phyloP scores from a whole-genome alignment of 495 filamentous ascomycete species.

The Aspergillus saccharolyticus region DNA sequence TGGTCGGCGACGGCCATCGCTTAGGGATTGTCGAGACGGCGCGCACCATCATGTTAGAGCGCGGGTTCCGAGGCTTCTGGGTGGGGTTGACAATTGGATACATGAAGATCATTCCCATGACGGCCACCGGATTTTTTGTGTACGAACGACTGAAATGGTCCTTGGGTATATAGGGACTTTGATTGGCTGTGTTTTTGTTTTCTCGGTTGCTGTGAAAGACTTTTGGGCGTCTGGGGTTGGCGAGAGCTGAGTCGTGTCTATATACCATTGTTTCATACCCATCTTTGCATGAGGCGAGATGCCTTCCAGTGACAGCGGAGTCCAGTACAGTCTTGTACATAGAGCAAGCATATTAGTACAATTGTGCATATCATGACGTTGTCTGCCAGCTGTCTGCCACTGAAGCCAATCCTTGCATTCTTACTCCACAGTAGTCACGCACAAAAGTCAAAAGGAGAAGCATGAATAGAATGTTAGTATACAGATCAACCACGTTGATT shows the following conservation, averaged over 20 bases:
- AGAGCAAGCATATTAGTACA: slow-evolving; percentile 6
- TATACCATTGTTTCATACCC: slow-evolving; percentile 16
- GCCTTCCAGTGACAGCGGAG: too few species aligned
- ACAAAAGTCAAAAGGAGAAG: too few species aligned
- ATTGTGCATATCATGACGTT: too few species aligned
- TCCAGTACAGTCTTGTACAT: slow-evolving; percentile 16
- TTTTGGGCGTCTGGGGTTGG: background rate
- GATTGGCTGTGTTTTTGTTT: slow-evolving; percentile 1
- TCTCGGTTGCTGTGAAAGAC: background rate
- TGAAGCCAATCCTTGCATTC: too few species aligned
- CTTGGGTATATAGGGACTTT: slow-evolving; percentile 53
- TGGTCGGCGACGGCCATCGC: slow-evolving; percentile 80
- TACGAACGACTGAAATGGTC: slow-evolving; percentile 79
- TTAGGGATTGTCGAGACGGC: slow-evolving; percentile 76
- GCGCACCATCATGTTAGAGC: slow-evolving; percentile 64
- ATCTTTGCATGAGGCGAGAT: slow-evolving; percentile 11
- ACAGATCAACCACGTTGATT: too few species aligned
- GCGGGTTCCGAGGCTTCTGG: slow-evolving; percentile 79
- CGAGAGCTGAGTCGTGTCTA: background rate
- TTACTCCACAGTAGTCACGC: too few species aligned
- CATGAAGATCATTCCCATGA: slow-evolving; percentile 88
- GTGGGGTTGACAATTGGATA: slow-evolving; percentile 94
- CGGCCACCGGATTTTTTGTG: slow-evolving; percentile 67
- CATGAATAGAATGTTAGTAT: too few species aligned
- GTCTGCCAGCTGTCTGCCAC: too few species aligned